Conservation (phyloP, 1,284 basidiomycete genomes). For the Meira miltonrushii region DNA sequence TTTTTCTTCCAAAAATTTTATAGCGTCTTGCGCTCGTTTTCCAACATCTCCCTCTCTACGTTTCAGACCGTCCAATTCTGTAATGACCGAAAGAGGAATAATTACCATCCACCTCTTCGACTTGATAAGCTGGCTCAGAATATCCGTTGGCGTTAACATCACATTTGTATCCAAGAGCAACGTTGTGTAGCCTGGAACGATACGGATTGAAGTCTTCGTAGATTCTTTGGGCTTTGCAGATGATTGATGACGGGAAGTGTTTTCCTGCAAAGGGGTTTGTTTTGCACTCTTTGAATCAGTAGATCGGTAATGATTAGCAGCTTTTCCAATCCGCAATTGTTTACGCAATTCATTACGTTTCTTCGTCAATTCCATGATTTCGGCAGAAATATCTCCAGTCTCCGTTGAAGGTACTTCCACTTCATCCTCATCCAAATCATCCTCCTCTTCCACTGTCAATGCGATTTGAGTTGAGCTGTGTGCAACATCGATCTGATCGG, state of each 20-base stretch:
- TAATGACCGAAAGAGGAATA: conserved; percentile 73
- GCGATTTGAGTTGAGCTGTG: no score
- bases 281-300: conserved; percentile 28
- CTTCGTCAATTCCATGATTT: conserved; percentile 57
- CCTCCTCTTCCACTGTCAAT: conserved; percentile 20
- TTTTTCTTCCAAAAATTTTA: conserved; percentile 68
- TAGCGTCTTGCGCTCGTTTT: conserved; percentile 62
- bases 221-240: conserved; percentile 18
- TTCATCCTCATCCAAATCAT: conserved; percentile 25
- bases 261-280: background rate
- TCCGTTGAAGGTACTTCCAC: conserved; percentile 13
- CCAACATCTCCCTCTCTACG: conserved; percentile 66
- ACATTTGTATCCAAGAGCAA: conserved; percentile 94
- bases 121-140: conserved; percentile 63
- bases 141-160: conserved; percentile 56
- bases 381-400: conserved; percentile 23
- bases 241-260: background rate
- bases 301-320: conserved; percentile 16
- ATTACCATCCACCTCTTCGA: conserved; percentile 78
- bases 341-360: conserved; percentile 62
- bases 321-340: conserved; percentile 45
- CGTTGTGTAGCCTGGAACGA: conserved; percentile 78
- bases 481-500: background rate
- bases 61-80: conserved; percentile 86
- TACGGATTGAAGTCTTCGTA: conserved; percentile 57